A percentile compares a stretch with the other conserved stretches of the same genome.
Evolutionary conservation across 2,329 filamentous ascomycete species (phyloP).

Genomic region (Rhinocladiella mackenziei): DNA sequence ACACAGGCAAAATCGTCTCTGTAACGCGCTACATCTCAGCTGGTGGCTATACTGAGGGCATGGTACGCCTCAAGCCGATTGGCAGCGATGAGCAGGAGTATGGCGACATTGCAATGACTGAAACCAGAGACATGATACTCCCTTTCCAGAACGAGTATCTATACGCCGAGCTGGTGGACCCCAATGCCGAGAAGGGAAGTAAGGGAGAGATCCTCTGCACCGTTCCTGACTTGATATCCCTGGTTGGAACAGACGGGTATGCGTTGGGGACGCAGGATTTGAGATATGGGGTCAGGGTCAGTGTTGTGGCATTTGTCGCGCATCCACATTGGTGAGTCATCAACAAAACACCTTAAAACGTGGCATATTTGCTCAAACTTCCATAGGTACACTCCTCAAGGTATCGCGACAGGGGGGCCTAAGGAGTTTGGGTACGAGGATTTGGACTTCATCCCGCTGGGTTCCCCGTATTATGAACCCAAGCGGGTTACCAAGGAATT

Average conservation of each 20-base stretch:
- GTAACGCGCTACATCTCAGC: conserved; percentile 38
- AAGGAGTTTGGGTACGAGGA: conserved; percentile 17
- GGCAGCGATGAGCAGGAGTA: conserved; percentile 27
- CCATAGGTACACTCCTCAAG: conserved; percentile 11
- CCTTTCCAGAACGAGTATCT: conserved; percentile 33
- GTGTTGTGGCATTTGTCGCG: conserved; percentile 52
- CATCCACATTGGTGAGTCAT: conserved; percentile 53
- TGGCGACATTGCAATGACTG: conserved; percentile 11
- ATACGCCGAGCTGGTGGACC: conserved; percentile 27
- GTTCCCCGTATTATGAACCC: conserved; percentile 16
- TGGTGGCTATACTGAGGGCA: conserved; percentile 40
- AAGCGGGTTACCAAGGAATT: conserved; percentile 20
- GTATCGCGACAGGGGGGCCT: conserved; percentile 9
- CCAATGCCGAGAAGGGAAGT: conserved; percentile 6
- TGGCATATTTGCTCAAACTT: background rate
- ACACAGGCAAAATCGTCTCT: conserved; percentile 46
- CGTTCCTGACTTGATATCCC: conserved; percentile 33
- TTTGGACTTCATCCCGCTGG: conserved; percentile 17
- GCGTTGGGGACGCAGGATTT: conserved; percentile 30
- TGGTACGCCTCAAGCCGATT: conserved; percentile 32
- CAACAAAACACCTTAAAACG: background rate
- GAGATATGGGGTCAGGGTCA: conserved; percentile 51
- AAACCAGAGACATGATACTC: conserved; percentile 19
- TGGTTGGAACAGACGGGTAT: conserved; percentile 22
- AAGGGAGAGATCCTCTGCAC: conserved; percentile 30